These are phyloP conservation scores for Aspergillus asperescens DNA, from an alignment of 495 filamentous ascomycete genomes.

Conservation along the genomic window DNA sequence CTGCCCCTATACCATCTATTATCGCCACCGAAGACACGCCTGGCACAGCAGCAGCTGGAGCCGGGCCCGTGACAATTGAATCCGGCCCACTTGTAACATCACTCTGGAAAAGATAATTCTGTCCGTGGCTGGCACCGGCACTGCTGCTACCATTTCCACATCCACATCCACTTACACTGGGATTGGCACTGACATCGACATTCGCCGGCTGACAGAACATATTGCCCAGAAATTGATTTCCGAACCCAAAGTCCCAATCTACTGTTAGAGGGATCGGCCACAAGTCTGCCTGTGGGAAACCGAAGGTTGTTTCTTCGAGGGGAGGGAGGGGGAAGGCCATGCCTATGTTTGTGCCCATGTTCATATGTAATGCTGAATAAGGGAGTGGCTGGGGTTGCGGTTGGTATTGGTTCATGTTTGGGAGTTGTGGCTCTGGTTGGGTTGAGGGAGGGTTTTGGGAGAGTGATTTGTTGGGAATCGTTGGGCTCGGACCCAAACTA, in stretches of 20 bases:
- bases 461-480: not conserved
- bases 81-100: not conserved
- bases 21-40: not conserved
- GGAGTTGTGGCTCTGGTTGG: conserved; percentile 12
- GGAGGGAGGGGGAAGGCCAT: conserved; percentile 24
- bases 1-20: not conserved
- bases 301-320: conserved; percentile 16
- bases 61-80: not conserved
- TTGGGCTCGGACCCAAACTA: not conserved
- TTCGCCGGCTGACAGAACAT: conserved; percentile 29
- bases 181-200: too few relatives aligned
- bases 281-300: conserved; percentile 27
- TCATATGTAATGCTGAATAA: conserved; percentile 10
- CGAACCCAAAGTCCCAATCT: conserved; percentile 37
- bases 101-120: not conserved
- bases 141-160: too few relatives aligned
- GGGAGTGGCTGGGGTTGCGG: conserved; percentile 8
- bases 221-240: conserved; percentile 26
- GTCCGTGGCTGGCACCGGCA: not conserved
- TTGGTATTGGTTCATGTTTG: conserved; percentile 7
- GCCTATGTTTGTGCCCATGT: conserved; percentile 16
- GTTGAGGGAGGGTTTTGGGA: conserved; percentile 3
- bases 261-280: conserved; percentile 38
- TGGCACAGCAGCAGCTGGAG: not conserved
- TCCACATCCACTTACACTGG: too few relatives aligned